Conservation (phyloP, 176 grass and related monocot species). For the Thalia dealbata region DNA sequence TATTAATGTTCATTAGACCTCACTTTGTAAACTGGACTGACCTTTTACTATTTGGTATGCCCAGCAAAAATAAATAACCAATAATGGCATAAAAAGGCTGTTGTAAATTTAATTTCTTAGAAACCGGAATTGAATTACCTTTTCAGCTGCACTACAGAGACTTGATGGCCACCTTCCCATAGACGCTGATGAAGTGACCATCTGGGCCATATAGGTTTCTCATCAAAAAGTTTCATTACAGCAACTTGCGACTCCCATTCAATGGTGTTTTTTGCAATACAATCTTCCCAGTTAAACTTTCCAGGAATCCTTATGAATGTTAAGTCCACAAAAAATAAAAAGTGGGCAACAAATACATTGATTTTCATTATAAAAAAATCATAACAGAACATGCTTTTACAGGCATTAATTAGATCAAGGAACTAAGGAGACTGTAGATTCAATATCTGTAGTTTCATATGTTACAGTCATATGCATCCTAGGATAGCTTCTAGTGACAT, state of each 20-base stretch:
- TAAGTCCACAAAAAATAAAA: slow-evolving; percentile 40
- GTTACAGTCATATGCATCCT: not conserved
- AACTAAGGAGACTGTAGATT: not conserved
- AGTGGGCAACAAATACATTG: not conserved
- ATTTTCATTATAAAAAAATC: not conserved
- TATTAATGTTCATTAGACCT: not conserved
- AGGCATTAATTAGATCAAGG: not conserved
- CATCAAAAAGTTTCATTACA: slow-evolving; percentile 85
- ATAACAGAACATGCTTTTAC: not conserved
- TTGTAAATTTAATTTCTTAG: not conserved
- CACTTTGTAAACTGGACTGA: not conserved
- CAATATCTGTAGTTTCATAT: not conserved
- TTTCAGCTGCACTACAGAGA: slow-evolving; percentile 67
- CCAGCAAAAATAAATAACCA: not conserved
- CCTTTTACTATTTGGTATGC: not conserved
- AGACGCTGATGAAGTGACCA: slow-evolving; percentile 78
- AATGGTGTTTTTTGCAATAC: slow-evolving; percentile 42
- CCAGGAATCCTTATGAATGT: slow-evolving; percentile 35
- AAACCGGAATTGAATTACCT: slow-evolving; percentile 37
- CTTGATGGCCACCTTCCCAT: slow-evolving; percentile 40
- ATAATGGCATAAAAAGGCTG: not conserved
- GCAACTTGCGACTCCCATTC: slow-evolving; percentile 65
- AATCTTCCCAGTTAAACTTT: slow-evolving; percentile 83
- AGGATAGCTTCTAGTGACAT: not conserved
- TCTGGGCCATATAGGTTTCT: slow-evolving; percentile 82